These are phyloP conservation scores for Globisporangium barbulae DNA, from an alignment of 352 stramenopile species.

Conservation along the genomic window DNA sequence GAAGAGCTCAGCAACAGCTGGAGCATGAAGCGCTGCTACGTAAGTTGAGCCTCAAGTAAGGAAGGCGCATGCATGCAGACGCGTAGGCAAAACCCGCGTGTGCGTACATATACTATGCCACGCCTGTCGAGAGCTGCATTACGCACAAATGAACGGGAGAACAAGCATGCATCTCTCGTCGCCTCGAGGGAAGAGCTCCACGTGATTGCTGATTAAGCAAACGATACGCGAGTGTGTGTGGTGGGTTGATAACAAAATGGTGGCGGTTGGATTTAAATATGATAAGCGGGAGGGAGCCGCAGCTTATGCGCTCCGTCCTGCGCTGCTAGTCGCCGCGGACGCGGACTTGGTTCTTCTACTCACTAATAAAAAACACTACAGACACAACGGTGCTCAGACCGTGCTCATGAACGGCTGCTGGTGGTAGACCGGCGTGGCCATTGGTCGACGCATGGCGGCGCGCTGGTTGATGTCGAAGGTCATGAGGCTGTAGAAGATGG, in stretches of 20 bases:
- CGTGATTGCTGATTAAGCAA: conserved; percentile 1
- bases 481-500: conserved; percentile 82
- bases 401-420: conserved; percentile 32
- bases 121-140: not conserved
- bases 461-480: conserved; percentile 49
- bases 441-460: conserved; percentile 12
- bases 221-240: not conserved
- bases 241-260: not conserved
- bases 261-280: not conserved
- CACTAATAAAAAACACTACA: conserved; percentile 5
- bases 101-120: not conserved
- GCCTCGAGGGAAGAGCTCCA: not conserved
- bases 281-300: not conserved
- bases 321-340: not conserved
- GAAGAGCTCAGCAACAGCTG: not conserved
- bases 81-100: not conserved
- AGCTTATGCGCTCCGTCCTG: not conserved
- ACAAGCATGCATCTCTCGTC: not conserved
- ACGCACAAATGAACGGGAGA: not conserved
- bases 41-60: not conserved
- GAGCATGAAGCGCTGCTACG: not conserved
- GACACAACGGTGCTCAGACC: conserved; percentile 17
- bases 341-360: not conserved
- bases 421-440: conserved; percentile 14
- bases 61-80: not conserved